These are phyloP conservation scores for Isabelozyma gotoi DNA, from an alignment of 805 yeast species.

Conservation along the genomic window DNA sequence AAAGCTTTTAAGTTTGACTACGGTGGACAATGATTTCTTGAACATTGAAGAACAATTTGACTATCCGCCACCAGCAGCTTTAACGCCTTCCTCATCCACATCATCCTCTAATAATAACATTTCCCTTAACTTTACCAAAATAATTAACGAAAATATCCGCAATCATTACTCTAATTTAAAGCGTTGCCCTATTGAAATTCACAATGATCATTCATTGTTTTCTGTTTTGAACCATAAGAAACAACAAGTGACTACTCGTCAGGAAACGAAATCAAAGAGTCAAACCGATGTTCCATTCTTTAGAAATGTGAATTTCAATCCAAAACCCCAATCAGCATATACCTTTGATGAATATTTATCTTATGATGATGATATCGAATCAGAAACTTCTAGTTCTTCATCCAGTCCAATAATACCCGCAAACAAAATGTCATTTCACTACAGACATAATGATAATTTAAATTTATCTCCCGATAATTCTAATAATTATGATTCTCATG, in stretches of 20 bases:
- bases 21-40: slow-evolving; percentile 27
- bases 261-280: not conserved
- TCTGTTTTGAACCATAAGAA: slow-evolving; percentile 24
- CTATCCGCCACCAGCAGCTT: slow-evolving; percentile 5
- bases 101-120: slow-evolving; percentile 9
- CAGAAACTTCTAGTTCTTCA: slow-evolving; percentile 4
- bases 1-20: slow-evolving; percentile 36
- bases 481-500: slow-evolving; percentile 17
- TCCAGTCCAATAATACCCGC: slow-evolving; percentile 5
- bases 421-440: slow-evolving; percentile 36
- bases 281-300: slow-evolving; percentile 31
- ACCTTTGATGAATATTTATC: slow-evolving; percentile 35
- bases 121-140: slow-evolving; percentile 34
- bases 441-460: slow-evolving; percentile 35
- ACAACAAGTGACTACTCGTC: not conserved
- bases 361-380: slow-evolving; percentile 27
- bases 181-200: slow-evolving; percentile 30
- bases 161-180: slow-evolving; percentile 26
- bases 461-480: slow-evolving; percentile 25
- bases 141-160: slow-evolving; percentile 38
- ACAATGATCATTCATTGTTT: slow-evolving; percentile 34
- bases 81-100: slow-evolving; percentile 1
- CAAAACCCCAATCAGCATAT: slow-evolving; percentile 22
- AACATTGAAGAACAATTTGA: slow-evolving; percentile 20
- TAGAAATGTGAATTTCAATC: slow-evolving; percentile 35